phyloP scores from a whole-genome alignment of 768 basidiomycete genomes.

The Pilatotrama ljubarskyi region DNA sequence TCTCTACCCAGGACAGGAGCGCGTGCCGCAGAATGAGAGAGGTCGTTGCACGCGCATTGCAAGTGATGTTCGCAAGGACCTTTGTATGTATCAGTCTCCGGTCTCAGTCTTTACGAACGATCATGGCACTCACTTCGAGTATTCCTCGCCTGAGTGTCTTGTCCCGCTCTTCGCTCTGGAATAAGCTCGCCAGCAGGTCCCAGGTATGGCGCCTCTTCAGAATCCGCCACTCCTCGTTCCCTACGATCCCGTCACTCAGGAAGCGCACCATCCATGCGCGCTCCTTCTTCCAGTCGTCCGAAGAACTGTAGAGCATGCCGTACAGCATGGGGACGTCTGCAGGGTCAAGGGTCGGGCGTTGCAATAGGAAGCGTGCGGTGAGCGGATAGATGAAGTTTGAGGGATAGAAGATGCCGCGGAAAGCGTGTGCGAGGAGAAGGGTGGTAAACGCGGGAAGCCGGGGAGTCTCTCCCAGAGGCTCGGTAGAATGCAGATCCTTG shows the following conservation, averaged over 20 bases:
- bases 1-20: slow-evolving; percentile 80
- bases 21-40: slow-evolving; percentile 72
- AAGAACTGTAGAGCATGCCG: slow-evolving; percentile 78
- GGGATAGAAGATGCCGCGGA: slow-evolving; percentile 83
- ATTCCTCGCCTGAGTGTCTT: slow-evolving; percentile 53
- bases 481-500: slow-evolving; percentile 54
- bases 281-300: slow-evolving; percentile 80
- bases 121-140: slow-evolving; percentile 56
- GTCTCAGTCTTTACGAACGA: background rate
- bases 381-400: slow-evolving; percentile 87
- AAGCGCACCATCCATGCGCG: slow-evolving; percentile 87
- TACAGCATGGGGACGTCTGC: slow-evolving; percentile 91
- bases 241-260: slow-evolving; percentile 76
- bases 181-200: slow-evolving; percentile 83
- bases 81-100: slow-evolving; percentile 28
- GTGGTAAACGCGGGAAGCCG: slow-evolving; percentile 79
- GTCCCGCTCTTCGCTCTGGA: slow-evolving; percentile 65
- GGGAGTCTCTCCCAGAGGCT: slow-evolving; percentile 37
- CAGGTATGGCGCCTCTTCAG: slow-evolving; percentile 83
- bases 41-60: slow-evolving; percentile 64
- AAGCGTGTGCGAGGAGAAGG: slow-evolving; percentile 79
- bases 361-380: slow-evolving; percentile 85
- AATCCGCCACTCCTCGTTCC: slow-evolving; percentile 77
- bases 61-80: slow-evolving; percentile 77
- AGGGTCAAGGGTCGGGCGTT: slow-evolving; percentile 79